A percentile compares a stretch with the other conserved stretches of the same genome.
These are phyloP conservation scores for Leishmania tarentolae DNA, from an alignment of 208 protist species.

Conservation along the genomic window DNA sequence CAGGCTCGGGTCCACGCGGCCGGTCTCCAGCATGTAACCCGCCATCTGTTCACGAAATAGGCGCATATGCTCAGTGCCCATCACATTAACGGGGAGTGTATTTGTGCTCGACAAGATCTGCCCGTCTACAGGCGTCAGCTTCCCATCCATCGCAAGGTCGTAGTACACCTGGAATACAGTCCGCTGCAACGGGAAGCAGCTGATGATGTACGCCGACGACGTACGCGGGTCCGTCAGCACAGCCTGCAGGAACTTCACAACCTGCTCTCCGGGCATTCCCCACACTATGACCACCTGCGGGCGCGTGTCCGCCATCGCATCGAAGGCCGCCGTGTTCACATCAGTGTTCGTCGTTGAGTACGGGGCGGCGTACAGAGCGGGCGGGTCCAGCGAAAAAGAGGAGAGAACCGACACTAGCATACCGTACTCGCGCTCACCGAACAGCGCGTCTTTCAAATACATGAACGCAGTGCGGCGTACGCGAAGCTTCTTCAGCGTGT, in stretches of 20 bases:
- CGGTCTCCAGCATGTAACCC: conserved; percentile 34
- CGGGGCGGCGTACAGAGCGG: conserved; percentile 26
- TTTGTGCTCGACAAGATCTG: conserved; percentile 44
- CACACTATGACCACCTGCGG: conserved; percentile 61
- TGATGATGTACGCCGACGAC: conserved; percentile 34
- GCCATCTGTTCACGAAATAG: conserved; percentile 42
- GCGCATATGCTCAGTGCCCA: conserved; percentile 26
- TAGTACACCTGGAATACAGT: conserved; percentile 28
- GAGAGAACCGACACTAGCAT: conserved; percentile 18
- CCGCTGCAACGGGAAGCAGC: conserved; percentile 24
- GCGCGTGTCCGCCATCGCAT: conserved; percentile 36
- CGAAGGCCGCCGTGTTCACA: background rate
- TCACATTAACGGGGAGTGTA: conserved; percentile 28
- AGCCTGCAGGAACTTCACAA: conserved; percentile 30
- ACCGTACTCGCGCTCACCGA: conserved; percentile 37
- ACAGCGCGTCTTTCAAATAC: conserved; percentile 48
- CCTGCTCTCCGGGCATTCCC: conserved; percentile 28
- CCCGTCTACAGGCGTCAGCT: conserved; percentile 18
- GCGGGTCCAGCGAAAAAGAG: conserved; percentile 1
- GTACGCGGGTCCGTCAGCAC: conserved; percentile 40
- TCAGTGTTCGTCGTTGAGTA: conserved; percentile 23
- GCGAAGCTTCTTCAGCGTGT: conserved; percentile 30
- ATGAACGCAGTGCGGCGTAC: conserved; percentile 52
- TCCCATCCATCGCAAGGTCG: conserved; percentile 5
- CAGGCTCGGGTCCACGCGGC: background rate